A percentile compares a stretch with the other conserved stretches of the same genome.
These are phyloP conservation scores for Gnomoniopsis sp. DNA, from an alignment of 2,329 filamentous ascomycete genomes.

Conservation along the genomic window DNA sequence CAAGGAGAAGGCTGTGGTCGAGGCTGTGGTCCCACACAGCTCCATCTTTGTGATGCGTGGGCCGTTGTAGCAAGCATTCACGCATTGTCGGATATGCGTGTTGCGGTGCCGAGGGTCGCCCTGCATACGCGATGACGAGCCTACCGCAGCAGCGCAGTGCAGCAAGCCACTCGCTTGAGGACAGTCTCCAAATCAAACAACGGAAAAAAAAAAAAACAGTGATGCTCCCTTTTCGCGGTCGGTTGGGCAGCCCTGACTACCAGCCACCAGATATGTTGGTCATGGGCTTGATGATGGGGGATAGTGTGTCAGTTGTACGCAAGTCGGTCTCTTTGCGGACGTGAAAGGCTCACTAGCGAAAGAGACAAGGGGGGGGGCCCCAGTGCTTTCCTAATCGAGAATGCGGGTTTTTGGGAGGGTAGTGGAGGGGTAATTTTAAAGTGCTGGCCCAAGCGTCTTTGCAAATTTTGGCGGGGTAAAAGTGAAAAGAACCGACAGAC, in stretches of 20 bases:
- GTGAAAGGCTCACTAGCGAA: background rate
- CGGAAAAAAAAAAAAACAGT: too few species aligned
- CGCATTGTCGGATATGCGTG: background rate
- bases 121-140: background rate
- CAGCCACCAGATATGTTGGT: background rate
- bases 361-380: too few species aligned
- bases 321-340: background rate
- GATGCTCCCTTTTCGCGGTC: background rate
- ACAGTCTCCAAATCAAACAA: too few species aligned
- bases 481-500: background rate
- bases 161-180: background rate
- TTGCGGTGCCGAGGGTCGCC: background rate
- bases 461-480: slow-evolving; percentile 9
- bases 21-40: background rate
- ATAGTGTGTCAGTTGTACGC: background rate
- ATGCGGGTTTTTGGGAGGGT: background rate
- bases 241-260: background rate
- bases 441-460: background rate
- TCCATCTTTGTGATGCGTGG: background rate
- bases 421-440: background rate
- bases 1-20: background rate
- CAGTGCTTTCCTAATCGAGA: background rate
- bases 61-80: background rate
- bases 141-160: background rate
- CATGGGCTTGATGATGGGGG: background rate